A percentile compares a stretch with the other conserved stretches of the same genome.
Conservation (phyloP, 257 asterid genomes). For the Ilex asprella region DNA sequence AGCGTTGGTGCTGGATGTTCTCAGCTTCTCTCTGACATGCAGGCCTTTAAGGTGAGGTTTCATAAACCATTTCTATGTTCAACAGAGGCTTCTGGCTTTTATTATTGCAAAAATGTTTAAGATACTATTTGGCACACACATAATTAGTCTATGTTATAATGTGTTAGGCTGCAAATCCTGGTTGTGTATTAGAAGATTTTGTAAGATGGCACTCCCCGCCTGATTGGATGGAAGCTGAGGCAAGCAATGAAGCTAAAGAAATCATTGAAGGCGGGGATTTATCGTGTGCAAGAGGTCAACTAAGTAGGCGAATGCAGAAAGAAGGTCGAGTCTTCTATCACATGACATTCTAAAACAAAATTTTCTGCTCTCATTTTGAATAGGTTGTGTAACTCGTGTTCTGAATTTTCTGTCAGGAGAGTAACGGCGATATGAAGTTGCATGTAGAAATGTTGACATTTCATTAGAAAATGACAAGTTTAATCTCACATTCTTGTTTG, state of each 20-base stretch:
- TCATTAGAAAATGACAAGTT: no score
- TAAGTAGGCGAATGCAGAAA: slow-evolving; percentile 93
- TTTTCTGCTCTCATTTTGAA: no score
- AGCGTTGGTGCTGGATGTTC: slow-evolving; percentile 99
- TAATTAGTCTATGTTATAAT: slow-evolving; percentile 13
- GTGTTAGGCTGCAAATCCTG: slow-evolving; percentile 97
- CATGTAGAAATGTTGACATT: no score
- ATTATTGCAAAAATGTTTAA: slow-evolving; percentile 13
- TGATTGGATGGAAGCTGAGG: slow-evolving; percentile 78
- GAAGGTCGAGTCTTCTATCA: slow-evolving; percentile 51
- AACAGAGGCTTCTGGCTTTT: slow-evolving; percentile 6
- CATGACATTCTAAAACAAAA: neutral
- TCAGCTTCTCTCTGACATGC: slow-evolving; percentile 99
- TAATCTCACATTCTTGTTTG: no score
- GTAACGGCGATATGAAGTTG: no score
- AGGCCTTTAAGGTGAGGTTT: slow-evolving; percentile 93
- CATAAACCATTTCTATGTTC: neutral
- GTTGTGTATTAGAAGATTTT: slow-evolving; percentile 92
- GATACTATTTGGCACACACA: slow-evolving; percentile 15
- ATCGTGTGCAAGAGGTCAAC: slow-evolving; percentile 68
- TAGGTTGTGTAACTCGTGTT: no score
- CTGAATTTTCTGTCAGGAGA: no score
- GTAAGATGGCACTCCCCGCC: slow-evolving; percentile 99
- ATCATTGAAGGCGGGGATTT: slow-evolving; percentile 45
- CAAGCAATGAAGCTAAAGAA: slow-evolving; percentile 37